Conservation (phyloP, 352 stramenopile genomes). For the Phytophthora parvispora region DNA sequence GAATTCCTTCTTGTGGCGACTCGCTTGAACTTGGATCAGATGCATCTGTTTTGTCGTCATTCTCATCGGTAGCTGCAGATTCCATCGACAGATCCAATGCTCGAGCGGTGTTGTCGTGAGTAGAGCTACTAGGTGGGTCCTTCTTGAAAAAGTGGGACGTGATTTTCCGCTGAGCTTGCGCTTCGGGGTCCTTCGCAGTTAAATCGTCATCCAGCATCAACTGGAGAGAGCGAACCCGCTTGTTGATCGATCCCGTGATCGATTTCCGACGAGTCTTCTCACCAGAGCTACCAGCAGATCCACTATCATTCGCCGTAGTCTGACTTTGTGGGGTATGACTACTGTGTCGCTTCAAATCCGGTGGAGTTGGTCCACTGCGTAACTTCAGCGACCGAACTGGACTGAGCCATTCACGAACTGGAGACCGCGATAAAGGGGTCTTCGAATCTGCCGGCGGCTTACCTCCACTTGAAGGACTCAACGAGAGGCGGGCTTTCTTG, state of each 20-base stretch:
- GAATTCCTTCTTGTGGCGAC: conserved; percentile 19
- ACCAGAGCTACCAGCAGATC: conserved; percentile 15
- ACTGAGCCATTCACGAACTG: conserved; percentile 75
- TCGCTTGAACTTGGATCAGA: conserved; percentile 6
- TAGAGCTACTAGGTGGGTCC: conserved; percentile 17
- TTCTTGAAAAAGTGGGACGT: conserved; percentile 61
- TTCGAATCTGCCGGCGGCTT: conserved; percentile 1
- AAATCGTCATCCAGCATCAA: conserved; percentile 77
- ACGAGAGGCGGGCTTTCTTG: conserved; percentile 64
- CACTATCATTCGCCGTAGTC: conserved; percentile 20
- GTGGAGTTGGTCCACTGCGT: conserved; percentile 41
- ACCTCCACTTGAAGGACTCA: conserved; percentile 35
- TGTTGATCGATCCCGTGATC: conserved; percentile 56
- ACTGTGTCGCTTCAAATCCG: conserved; percentile 42
- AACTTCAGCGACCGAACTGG: conserved; percentile 54
- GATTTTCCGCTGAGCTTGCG: conserved; percentile 35
- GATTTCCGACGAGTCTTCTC: conserved; percentile 37
- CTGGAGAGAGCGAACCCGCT: conserved; percentile 83
- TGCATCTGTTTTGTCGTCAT: conserved; percentile 15
- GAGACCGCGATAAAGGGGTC: conserved; percentile 36
- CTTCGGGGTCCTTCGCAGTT: conserved; percentile 16
- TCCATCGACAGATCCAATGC: conserved; percentile 40
- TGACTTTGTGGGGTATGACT: conserved; percentile 22
- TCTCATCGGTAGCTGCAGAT: conserved; percentile 21
- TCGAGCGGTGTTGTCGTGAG: conserved; percentile 12